Evolutionary conservation across 2,329 filamentous ascomycete species (phyloP).

Genomic region (Mycosphaerella sp.): DNA sequence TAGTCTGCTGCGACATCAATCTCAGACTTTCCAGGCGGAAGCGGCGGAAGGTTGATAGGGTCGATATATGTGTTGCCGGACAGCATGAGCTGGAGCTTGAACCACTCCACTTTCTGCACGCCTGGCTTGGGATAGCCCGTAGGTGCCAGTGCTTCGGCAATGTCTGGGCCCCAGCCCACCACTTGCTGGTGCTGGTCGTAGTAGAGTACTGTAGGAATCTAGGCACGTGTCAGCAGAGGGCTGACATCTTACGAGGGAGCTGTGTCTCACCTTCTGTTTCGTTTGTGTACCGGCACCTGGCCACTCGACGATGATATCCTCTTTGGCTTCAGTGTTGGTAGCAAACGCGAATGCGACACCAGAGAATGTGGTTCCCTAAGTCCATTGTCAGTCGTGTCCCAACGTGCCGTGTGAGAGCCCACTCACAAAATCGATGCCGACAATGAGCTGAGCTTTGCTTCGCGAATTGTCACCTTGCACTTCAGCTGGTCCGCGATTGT

Average conservation of each 20-base stretch:
- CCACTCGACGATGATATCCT: slow-evolving; percentile 99
- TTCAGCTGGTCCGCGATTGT: slow-evolving; percentile 45
- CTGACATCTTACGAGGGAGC: slow-evolving; percentile 7
- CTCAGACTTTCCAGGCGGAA: slow-evolving; percentile 95
- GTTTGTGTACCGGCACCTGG: slow-evolving; percentile 95
- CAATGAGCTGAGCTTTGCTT: slow-evolving; percentile 94
- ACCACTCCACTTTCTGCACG: slow-evolving; percentile 99
- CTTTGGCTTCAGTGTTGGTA: slow-evolving; percentile 94
- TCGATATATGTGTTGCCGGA: slow-evolving; percentile 99
- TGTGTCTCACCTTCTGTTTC: slow-evolving; percentile 77
- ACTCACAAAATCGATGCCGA: slow-evolving; percentile 95
- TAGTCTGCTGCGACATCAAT: slow-evolving; percentile 99
- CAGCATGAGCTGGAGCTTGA: slow-evolving; percentile 98
- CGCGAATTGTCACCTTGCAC: slow-evolving; percentile 74
- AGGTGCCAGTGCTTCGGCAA: slow-evolving; percentile 89
- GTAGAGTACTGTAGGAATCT: slow-evolving; percentile 99
- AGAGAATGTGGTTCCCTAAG: slow-evolving; percentile 90
- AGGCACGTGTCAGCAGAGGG: slow-evolving; percentile 15
- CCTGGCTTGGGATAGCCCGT: slow-evolving; percentile 97
- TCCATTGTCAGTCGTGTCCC: slow-evolving; percentile 13
- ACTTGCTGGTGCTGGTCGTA: slow-evolving; percentile 99
- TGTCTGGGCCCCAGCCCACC: slow-evolving; percentile 98
- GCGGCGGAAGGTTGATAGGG: slow-evolving; percentile 94
- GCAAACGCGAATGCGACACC: slow-evolving; percentile 91
- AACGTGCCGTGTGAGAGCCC: not conserved